These are phyloP conservation scores for Aplosporella prunicola DNA, from an alignment of 2,329 filamentous ascomycete genomes.

Conservation along the genomic window DNA sequence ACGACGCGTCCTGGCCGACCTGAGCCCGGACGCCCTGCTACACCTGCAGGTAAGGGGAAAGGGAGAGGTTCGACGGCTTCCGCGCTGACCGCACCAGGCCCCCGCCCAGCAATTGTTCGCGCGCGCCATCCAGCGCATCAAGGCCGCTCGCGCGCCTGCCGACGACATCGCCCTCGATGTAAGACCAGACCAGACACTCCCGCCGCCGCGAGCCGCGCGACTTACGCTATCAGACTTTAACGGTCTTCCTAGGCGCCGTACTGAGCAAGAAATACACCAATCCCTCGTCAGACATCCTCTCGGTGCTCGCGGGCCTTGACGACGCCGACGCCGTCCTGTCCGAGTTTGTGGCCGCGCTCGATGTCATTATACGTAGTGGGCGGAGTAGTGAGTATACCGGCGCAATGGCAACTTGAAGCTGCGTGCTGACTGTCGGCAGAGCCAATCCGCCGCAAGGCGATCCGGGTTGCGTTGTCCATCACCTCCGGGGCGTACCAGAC, in stretches of 20 bases:
- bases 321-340: slow-evolving; percentile 79
- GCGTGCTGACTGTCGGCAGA: slow-evolving; percentile 40
- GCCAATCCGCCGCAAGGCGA: slow-evolving; percentile 66
- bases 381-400: slow-evolving; percentile 49
- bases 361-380: slow-evolving; percentile 72
- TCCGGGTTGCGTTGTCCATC: slow-evolving; percentile 72
- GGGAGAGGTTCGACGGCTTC: neutral
- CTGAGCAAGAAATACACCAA: slow-evolving; percentile 89
- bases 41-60: slow-evolving; percentile 54
- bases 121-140: slow-evolving; percentile 60
- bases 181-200: slow-evolving; percentile 32
- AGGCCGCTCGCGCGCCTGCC: slow-evolving; percentile 49
- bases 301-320: slow-evolving; percentile 78
- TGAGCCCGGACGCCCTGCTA: slow-evolving; percentile 66
- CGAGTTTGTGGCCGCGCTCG: slow-evolving; percentile 75
- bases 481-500: slow-evolving; percentile 94
- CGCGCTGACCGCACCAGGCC: slow-evolving; percentile 27
- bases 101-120: slow-evolving; percentile 72
- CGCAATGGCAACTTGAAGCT: slow-evolving; percentile 5
- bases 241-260: slow-evolving; percentile 72
- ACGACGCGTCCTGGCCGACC: slow-evolving; percentile 56
- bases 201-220: slow-evolving; percentile 18
- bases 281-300: slow-evolving; percentile 89
- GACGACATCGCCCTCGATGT: slow-evolving; percentile 82
- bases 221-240: slow-evolving; percentile 64